phyloP scores from a whole-genome alignment of 768 basidiomycete genomes.

The Phlebiopsis gigantea region DNA sequence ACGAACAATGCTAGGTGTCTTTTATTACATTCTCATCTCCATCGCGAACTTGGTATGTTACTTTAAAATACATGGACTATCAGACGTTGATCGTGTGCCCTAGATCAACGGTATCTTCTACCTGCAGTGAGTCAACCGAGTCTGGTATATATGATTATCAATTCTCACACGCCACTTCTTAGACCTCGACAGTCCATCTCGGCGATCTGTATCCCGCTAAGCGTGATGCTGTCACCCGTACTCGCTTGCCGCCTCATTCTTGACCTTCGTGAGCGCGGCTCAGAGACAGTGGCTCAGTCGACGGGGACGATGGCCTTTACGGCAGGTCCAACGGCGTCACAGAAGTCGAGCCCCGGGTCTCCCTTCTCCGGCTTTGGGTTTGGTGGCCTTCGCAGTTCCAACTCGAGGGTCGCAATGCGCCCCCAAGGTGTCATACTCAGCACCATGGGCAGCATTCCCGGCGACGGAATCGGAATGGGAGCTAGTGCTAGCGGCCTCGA shows the following conservation, averaged over 20 bases:
- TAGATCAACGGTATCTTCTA: constrained; percentile 81
- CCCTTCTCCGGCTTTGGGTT: constrained; percentile 25
- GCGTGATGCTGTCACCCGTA: constrained; percentile 77
- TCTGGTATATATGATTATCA: no score
- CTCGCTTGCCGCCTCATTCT: constrained; percentile 80
- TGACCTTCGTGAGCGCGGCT: constrained; percentile 77
- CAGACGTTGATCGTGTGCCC: not conserved
- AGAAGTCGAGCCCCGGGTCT: constrained; percentile 24
- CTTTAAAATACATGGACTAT: constrained; percentile 7
- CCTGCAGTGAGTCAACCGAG: constrained; percentile 71
- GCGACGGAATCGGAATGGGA: constrained; percentile 9
- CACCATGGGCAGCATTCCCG: constrained; percentile 25
- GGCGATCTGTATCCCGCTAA: constrained; percentile 79
- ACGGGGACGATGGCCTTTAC: constrained; percentile 26
- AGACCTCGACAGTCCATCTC: constrained; percentile 81
- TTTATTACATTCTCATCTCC: constrained; percentile 84
- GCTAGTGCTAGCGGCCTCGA: constrained; percentile 21
- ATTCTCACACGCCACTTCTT: no score
- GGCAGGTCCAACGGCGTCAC: constrained; percentile 21
- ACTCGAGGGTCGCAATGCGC: constrained; percentile 21
- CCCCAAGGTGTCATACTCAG: constrained; percentile 24
- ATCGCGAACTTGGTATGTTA: constrained; percentile 64
- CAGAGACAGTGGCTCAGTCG: constrained; percentile 71
- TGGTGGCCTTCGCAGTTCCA: constrained; percentile 17
- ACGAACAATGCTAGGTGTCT: constrained; percentile 48